A percentile compares a stretch with the other conserved stretches of the same genome.
Conservation (phyloP, 108 stramenopile genomes). For the Aurantiochytrium sp. region DNA sequence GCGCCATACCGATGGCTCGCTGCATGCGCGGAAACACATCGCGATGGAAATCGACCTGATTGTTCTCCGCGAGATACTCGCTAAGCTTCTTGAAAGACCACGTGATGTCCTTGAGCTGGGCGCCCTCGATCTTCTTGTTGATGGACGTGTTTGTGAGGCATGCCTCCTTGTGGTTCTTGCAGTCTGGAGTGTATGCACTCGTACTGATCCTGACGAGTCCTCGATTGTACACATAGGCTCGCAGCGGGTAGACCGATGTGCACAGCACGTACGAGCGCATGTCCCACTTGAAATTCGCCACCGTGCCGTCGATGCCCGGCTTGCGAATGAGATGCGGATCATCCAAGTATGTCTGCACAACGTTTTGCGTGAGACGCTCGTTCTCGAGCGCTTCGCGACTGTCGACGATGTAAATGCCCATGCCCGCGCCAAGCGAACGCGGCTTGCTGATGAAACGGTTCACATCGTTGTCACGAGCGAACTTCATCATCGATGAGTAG, state of each 20-base stretch:
- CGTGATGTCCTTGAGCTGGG: slow-evolving; percentile 10
- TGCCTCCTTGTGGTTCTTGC: not conserved
- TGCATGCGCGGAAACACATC: slow-evolving; percentile 5
- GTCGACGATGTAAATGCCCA: not conserved
- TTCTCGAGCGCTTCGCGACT: not conserved
- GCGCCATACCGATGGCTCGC: not conserved
- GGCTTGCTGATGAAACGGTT: not conserved
- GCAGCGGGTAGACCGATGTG: not conserved
- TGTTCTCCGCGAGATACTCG: not conserved
- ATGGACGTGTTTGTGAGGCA: not conserved
- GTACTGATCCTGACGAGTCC: not conserved
- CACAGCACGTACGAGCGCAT: not conserved
- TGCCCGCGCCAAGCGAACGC: not conserved
- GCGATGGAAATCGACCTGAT: not conserved
- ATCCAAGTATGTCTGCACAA: not conserved
- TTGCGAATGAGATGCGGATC: not conserved
- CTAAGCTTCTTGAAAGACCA: slow-evolving; percentile 11
- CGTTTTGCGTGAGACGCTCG: not conserved
- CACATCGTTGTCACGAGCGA: not conserved
- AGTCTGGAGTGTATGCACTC: not conserved
- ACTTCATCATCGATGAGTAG: not conserved
- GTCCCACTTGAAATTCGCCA: slow-evolving; percentile 8
- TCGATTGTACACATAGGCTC: not conserved
- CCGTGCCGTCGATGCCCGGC: not conserved
- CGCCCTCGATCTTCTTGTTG: not conserved